Evolutionary conservation across 2,329 filamentous ascomycete species (phyloP).

Genomic region (Plectosphaerella cucumerina): DNA sequence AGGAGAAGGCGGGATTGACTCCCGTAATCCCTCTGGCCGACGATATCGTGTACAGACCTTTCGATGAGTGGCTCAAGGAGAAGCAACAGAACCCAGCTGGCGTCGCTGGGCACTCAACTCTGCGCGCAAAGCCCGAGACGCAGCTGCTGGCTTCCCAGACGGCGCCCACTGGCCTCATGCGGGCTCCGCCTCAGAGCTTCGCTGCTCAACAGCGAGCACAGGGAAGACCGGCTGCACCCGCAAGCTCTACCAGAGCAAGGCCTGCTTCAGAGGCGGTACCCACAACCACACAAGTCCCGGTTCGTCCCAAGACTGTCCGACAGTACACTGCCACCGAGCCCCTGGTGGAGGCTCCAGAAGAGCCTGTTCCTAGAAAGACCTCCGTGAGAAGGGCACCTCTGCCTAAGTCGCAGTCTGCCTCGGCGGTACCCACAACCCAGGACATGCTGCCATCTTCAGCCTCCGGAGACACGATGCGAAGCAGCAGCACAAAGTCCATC

Average conservation of each 20-base stretch:
- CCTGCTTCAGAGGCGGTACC: slow-evolving; percentile 13
- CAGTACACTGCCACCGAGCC: slow-evolving; percentile 1
- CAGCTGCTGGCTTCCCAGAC: slow-evolving; percentile 26
- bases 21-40: slow-evolving; percentile 59
- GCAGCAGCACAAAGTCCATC: slow-evolving; percentile 16
- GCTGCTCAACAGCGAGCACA: slow-evolving; percentile 62
- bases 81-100: slow-evolving; percentile 33
- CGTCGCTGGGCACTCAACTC: slow-evolving; percentile 12
- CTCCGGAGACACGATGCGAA: background rate
- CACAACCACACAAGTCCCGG: slow-evolving; percentile 3
- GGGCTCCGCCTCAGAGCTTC: slow-evolving; percentile 59
- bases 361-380: slow-evolving; percentile 1
- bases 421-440: slow-evolving; percentile 5
- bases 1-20: slow-evolving; percentile 62
- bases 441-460: background rate
- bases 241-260: slow-evolving; percentile 22
- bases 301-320: background rate
- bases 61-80: slow-evolving; percentile 56
- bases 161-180: slow-evolving; percentile 38
- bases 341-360: background rate
- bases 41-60: slow-evolving; percentile 60
- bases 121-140: slow-evolving; percentile 25
- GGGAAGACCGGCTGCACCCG: slow-evolving; percentile 34
- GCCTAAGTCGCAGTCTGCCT: slow-evolving; percentile 11
- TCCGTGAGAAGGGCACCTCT: slow-evolving; percentile 8